These are phyloP conservation scores for Rickenella mellea DNA, from an alignment of 768 basidiomycete genomes.

Conservation along the genomic window DNA sequence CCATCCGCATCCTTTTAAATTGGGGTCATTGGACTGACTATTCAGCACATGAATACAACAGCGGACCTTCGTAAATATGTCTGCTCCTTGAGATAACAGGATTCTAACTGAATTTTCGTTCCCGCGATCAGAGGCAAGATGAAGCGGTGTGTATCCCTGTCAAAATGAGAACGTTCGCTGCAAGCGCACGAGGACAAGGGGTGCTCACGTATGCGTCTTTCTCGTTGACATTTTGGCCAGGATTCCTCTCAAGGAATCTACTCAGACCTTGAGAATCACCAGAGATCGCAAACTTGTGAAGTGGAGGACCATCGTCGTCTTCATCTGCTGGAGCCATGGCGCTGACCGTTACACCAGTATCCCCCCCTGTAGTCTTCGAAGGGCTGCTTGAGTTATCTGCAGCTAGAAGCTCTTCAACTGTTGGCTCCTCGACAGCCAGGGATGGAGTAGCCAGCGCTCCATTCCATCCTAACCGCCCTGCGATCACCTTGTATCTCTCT, in stretches of 20 bases:
- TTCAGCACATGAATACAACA: conserved; percentile 4
- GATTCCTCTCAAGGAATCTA: conserved; percentile 30
- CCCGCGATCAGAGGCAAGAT: conserved; percentile 82
- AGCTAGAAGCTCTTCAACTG: neutral
- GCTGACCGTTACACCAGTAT: conserved; percentile 55
- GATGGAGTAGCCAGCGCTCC: conserved; percentile 18
- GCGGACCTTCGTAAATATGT: conserved; percentile 51
- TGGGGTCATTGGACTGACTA: neutral
- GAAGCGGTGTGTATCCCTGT: conserved; percentile 83
- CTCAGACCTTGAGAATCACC: conserved; percentile 40
- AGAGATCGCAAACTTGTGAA: conserved; percentile 57
- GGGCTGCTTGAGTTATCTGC: neutral
- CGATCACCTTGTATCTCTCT: conserved; percentile 58
- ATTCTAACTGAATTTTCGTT: conserved; percentile 43
- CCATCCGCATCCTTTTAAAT: conserved; percentile 55
- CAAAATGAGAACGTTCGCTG: conserved; percentile 3
- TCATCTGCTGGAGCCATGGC: conserved; percentile 23
- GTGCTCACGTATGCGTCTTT: conserved; percentile 60
- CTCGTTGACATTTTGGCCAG: conserved; percentile 43
- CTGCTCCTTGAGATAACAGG: conserved; percentile 57
- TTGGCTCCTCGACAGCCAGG: neutral
- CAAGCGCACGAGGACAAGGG: neutral
- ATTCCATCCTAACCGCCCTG: conserved; percentile 60
- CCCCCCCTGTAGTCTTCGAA: conserved; percentile 39
- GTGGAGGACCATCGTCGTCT: conserved; percentile 26